Evolutionary conservation across 495 filamentous ascomycete genomes (phyloP).

Genomic region (Lentithecium fluviatile): DNA sequence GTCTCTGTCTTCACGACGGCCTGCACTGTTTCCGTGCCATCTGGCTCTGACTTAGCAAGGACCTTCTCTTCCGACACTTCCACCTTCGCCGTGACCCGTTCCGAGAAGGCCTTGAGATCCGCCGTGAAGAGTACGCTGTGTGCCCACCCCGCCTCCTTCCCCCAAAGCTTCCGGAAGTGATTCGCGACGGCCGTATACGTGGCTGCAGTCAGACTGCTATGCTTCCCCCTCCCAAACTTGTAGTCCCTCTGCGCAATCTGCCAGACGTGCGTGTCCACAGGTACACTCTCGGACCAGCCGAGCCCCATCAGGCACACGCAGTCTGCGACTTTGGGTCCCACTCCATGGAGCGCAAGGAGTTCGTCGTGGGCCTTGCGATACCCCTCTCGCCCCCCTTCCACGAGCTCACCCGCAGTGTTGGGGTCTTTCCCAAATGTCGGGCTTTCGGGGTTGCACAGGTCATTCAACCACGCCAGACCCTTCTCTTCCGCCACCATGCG

Average conservation of each 20-base stretch:
- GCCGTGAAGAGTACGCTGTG: slow-evolving; percentile 96
- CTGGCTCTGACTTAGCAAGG: slow-evolving; percentile 36
- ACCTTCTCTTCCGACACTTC: slow-evolving; percentile 48
- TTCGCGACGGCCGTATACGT: slow-evolving; percentile 89
- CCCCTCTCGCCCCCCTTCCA: slow-evolving; percentile 59
- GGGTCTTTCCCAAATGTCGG: slow-evolving; percentile 56
- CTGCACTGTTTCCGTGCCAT: slow-evolving; percentile 32
- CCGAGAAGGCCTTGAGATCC: slow-evolving; percentile 82
- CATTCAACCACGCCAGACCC: slow-evolving; percentile 71
- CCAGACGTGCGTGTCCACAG: slow-evolving; percentile 97
- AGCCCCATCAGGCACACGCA: slow-evolving; percentile 96
- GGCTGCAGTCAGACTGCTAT: slow-evolving; percentile 80
- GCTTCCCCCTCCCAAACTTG: slow-evolving; percentile 78
- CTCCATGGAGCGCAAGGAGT: slow-evolving; percentile 74
- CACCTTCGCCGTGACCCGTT: slow-evolving; percentile 54
- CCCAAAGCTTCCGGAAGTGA: slow-evolving; percentile 89
- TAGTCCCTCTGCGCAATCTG: slow-evolving; percentile 97
- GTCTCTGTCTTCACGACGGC: slow-evolving; percentile 26
- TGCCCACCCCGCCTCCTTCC: slow-evolving; percentile 92
- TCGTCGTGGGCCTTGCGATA: slow-evolving; percentile 82
- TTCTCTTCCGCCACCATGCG: slow-evolving; percentile 63
- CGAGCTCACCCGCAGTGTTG: slow-evolving; percentile 51
- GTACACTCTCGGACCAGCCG: slow-evolving; percentile 93
- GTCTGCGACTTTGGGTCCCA: slow-evolving; percentile 95
- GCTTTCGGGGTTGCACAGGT: slow-evolving; percentile 72